Base-by-base conservation (phyloP, 257 asterid genomes). In the Salvia splendens region DNA sequence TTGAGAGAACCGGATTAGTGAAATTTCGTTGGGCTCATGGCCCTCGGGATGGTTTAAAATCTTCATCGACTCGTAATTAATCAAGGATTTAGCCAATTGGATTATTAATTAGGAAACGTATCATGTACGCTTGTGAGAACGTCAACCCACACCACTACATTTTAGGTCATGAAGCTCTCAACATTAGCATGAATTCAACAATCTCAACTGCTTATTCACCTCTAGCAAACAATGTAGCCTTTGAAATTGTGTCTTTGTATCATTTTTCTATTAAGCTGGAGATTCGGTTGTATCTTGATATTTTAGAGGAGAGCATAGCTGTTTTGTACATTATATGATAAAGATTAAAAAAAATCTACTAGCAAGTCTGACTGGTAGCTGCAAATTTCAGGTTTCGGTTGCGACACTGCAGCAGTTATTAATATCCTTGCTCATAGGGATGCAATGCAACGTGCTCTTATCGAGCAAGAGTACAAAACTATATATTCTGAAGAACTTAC, bases 361-460 rank as follows among this genome's bases (percentile, higher is more conserved):
- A 16, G 12, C 10, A 32, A 8, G 43, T 50, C 20, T 64, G 51
- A 67, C 20, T 42, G 49, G 14, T 62, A 12, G 46, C 43, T 56
- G 17, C 62, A 35, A 60, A 55, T 12, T 51, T 58, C 77, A 93
- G 99, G 99, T 67, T 84, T 91, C 66, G 99, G 99, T 33, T 94
- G 99, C 46, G 99, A 94, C 67, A 91, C 91, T 64, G 85, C 86
- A 49, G 79, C 88, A 54, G 86, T 94, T 61, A 61, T 94, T 5
- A 83, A 84, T 53, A 85, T 94, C 73, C 93, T 94, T 65, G 95
- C 95, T 28, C 99, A 94, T 77, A 79, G 99, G 62, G 86, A 94
- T 75, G 81, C 91, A 24, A 78, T 90, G 41, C 96, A 88, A 56
- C 97, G 99, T n/a, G 71, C 86, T 33, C 83, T 87, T 11, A 94